Conservation (phyloP, 257 asterid genomes). For the Jaltomata sinuosa region DNA sequence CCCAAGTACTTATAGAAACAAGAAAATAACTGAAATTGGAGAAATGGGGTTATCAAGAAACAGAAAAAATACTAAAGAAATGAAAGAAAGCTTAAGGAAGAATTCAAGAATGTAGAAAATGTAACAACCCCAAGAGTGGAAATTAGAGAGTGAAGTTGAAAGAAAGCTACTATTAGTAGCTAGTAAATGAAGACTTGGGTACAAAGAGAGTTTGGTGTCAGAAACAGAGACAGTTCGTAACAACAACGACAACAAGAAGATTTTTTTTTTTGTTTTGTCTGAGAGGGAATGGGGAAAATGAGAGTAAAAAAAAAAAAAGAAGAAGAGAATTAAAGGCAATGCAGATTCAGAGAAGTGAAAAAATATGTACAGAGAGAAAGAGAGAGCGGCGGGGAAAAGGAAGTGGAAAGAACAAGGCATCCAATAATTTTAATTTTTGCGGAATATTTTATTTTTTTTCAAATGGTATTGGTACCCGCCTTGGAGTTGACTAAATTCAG, state of each 20-base stretch:
- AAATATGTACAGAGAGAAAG: neutral
- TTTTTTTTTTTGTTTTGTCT: neutral
- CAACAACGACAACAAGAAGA: neutral
- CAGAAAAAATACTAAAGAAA: neutral
- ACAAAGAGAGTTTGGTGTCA: conserved; percentile 42
- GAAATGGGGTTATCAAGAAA: conserved; percentile 15
- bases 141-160: conserved; percentile 22
- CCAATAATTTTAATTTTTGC: too few species aligned
- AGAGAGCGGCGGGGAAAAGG: neutral
- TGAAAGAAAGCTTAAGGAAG: conserved; percentile 10
- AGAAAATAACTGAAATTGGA: neutral
- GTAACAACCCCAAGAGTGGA: conserved; percentile 38
- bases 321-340: neutral
- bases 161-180: neutral
- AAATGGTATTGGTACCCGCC: too few species aligned
- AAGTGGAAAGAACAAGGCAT: neutral
- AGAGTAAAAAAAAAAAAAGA: neutral
- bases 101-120: conserved; percentile 32
- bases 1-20: neutral
- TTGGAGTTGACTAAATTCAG: too few species aligned
- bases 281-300: neutral
- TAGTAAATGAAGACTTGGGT: conserved; percentile 42
- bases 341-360: neutral
- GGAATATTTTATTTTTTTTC: too few species aligned
- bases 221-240: conserved; percentile 2